These are phyloP conservation scores for Myochromella boudieri DNA, from an alignment of 768 basidiomycete species.

Conservation along the genomic window DNA sequence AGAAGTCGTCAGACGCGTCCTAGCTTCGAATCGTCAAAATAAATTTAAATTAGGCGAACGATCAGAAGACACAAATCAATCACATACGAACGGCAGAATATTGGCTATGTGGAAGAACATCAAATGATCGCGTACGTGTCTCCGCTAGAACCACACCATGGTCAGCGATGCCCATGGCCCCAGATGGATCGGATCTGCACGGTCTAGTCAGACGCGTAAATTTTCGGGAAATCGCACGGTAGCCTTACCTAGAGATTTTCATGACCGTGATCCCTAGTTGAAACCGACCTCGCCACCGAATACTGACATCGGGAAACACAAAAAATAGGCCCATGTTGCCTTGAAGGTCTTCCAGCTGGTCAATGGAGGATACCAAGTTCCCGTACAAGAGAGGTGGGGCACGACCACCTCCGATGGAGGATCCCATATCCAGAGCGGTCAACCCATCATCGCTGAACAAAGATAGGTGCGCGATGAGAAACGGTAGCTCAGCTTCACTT, in stretches of 20 bases:
- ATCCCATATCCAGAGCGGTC: conserved; percentile 63
- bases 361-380: conserved; percentile 79
- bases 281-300: conserved; percentile 76
- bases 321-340: conserved; percentile 85
- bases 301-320: conserved; percentile 87
- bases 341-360: conserved; percentile 77
- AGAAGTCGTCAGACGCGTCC: conserved; percentile 49
- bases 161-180: conserved; percentile 48
- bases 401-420: conserved; percentile 47
- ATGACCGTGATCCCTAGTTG: conserved; percentile 73
- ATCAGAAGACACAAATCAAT: conserved; percentile 15
- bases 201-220: conserved; percentile 12
- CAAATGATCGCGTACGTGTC: conserved; percentile 73
- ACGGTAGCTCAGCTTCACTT: conserved; percentile 85
- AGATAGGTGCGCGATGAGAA: conserved; percentile 82
- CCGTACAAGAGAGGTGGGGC: conserved; percentile 75
- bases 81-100: conserved; percentile 81
- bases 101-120: conserved; percentile 68
- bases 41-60: conserved; percentile 13
- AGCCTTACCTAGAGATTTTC: conserved; percentile 69
- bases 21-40: no score
- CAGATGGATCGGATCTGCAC: conserved; percentile 48
- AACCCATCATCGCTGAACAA: conserved; percentile 70
- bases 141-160: conserved; percentile 69
- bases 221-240: conserved; percentile 15